Evolutionary conservation across 2,329 filamentous ascomycete species (phyloP).

Genomic region (Xylaria sp.): DNA sequence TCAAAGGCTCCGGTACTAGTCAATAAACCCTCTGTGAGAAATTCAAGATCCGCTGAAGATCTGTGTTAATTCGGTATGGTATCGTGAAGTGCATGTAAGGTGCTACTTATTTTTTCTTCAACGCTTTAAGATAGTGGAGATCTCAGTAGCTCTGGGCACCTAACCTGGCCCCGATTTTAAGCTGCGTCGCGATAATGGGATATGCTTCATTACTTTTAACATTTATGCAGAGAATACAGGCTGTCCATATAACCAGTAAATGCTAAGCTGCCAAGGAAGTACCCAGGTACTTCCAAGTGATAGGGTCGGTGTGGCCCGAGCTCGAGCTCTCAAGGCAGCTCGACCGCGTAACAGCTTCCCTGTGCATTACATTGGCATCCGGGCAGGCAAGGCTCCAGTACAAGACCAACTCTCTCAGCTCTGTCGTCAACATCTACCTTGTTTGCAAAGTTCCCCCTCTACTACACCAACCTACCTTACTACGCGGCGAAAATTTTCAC

Average conservation of each 20-base stretch:
- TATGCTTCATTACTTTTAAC: not conserved
- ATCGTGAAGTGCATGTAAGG: slow-evolving; percentile 25
- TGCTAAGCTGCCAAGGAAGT: not conserved
- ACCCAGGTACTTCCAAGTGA: slow-evolving; percentile 24
- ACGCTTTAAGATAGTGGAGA: slow-evolving; percentile 27
- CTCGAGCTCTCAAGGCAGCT: slow-evolving; percentile 44
- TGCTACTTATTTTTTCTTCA: slow-evolving; percentile 14
- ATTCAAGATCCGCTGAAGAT: slow-evolving; percentile 18
- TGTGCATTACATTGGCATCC: slow-evolving; percentile 17
- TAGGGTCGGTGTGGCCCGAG: slow-evolving; percentile 38
- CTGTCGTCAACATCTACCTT: slow-evolving; percentile 33
- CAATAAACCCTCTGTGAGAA: slow-evolving; percentile 11
- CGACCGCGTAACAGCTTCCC: slow-evolving; percentile 44
- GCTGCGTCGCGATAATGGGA: not conserved
- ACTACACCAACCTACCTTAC: slow-evolving; percentile 14
- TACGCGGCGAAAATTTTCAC: slow-evolving; percentile 9
- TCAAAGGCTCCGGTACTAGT: not conserved
- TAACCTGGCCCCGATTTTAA: not conserved
- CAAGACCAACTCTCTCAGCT: slow-evolving; percentile 4
- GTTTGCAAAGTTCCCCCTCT: slow-evolving; percentile 19
- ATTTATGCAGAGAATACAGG: not conserved
- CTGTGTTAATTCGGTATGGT: not conserved
- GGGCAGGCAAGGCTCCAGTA: slow-evolving; percentile 33
- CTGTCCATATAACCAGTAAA: not conserved
- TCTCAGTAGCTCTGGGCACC: not conserved